phyloP scores from a whole-genome alignment of 2,329 filamentous ascomycete species.

The Beauveria pseudobassiana region DNA sequence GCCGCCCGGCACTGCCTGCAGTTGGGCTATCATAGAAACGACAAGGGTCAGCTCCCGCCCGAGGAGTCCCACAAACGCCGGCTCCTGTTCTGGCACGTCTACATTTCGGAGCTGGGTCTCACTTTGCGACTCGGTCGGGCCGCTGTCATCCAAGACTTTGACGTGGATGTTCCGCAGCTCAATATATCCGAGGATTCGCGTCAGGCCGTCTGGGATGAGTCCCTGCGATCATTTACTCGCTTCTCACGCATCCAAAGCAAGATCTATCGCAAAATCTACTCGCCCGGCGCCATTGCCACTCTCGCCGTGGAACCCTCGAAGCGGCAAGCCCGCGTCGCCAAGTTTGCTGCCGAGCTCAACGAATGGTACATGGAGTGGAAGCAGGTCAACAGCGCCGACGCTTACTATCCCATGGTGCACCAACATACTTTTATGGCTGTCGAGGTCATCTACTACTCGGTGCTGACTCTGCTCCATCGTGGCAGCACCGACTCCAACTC shows the following conservation, averaged over 20 bases:
- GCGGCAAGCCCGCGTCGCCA: background rate
- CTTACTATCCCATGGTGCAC: constrained; percentile 14
- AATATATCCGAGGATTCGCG: constrained; percentile 7
- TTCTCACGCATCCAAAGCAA: constrained; percentile 12
- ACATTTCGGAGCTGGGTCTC: constrained; percentile 14
- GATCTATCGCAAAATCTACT: constrained; percentile 15
- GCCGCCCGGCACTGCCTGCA: constrained; percentile 16
- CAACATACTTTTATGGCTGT: constrained; percentile 13
- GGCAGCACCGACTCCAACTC: constrained; percentile 14
- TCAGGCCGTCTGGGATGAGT: constrained; percentile 12
- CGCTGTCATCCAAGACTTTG: constrained; percentile 14
- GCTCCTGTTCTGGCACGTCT: constrained; percentile 17
- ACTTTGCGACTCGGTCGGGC: constrained; percentile 15
- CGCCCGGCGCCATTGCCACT: background rate
- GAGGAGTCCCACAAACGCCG: constrained; percentile 11
- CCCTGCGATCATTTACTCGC: constrained; percentile 9
- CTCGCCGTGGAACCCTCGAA: background rate
- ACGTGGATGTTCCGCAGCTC: constrained; percentile 13
- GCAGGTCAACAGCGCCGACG: constrained; percentile 11
- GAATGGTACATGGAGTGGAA: constrained; percentile 14
- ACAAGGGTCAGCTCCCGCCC: constrained; percentile 4
- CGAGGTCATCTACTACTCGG: constrained; percentile 17
- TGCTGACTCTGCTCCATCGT: constrained; percentile 15
- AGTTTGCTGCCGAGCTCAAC: constrained; percentile 10
- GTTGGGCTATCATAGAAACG: constrained; percentile 16